Base-by-base conservation (phyloP, 148 eudicot species). In the Silene conica region DNA sequence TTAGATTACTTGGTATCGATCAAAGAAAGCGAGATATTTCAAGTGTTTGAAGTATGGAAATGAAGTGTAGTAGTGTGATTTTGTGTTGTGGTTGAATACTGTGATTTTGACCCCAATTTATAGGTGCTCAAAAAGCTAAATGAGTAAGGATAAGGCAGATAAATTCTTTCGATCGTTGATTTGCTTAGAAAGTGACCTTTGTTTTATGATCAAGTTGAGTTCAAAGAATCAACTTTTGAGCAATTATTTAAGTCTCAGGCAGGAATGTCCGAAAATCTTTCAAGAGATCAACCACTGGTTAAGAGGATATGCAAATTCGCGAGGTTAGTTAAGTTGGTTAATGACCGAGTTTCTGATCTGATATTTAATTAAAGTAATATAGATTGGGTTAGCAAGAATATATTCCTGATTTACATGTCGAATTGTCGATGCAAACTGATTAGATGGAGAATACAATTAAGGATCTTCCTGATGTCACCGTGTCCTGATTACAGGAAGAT, bases 81-180 rank as follows among this genome's bases (percentile, higher is more conserved):
- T 57, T 46, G 15, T 21, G 55, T 38, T 38, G 43, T 38, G 43
- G 43, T 38, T 38, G 43, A 67, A 10, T 56, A 54, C 19, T 73
- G 63, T 74, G 8, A 38, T 69, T 31, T 60, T 79, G 74, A 46
- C 46, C 58, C 10, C 34, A 38, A 74, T 75, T 70, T 79, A 75
- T 79, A 74, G 73, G 78, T 43, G 66, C 66, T 56, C 21, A 69
- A 20, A 38, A 58, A 58, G 61, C 16, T 64, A 60, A 61, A 68
- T 18, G 34, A 60, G 25, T 55, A 38, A 74, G 78, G 82, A 79
- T 79, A 79, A 79, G 78, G 71, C 56, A 18, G 50, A 74, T 63
- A 34, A 52, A 74, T 74, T 38, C 74, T 43, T 63, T 70, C 23
- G 56, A 13, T 60, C 52, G 20, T 50, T 65, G 76, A 58, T 50